Evolutionary conservation across 2,329 filamentous ascomycete genomes (phyloP).

Genomic region (Clonostachys byssicola): DNA sequence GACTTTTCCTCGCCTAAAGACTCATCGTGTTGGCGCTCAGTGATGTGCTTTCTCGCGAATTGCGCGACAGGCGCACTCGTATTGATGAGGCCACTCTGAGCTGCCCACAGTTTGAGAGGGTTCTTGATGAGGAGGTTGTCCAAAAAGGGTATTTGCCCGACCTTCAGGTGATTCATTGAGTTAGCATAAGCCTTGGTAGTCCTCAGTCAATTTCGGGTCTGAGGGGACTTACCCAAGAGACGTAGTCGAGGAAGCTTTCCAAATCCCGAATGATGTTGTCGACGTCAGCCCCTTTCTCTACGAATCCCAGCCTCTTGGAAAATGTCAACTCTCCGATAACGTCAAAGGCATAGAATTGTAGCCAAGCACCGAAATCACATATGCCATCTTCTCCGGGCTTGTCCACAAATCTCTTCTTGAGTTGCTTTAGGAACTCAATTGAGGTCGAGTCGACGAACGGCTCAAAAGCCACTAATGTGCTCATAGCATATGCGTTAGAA

Average conservation of each 20-base stretch:
- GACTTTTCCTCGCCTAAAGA: slow-evolving; percentile 22
- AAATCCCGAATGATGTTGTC: slow-evolving; percentile 28
- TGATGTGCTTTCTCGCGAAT: slow-evolving; percentile 65
- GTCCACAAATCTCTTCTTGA: slow-evolving; percentile 20
- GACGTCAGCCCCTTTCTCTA: slow-evolving; percentile 39
- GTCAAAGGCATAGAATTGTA: slow-evolving; percentile 44
- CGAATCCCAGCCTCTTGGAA: slow-evolving; percentile 32
- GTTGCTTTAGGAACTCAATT: slow-evolving; percentile 29
- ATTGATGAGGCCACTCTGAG: slow-evolving; percentile 63
- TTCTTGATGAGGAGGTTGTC: slow-evolving; percentile 72
- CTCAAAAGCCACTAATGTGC: slow-evolving; percentile 41
- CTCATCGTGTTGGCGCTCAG: slow-evolving; percentile 46
- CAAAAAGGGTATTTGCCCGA: slow-evolving; percentile 72
- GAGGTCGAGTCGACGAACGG: slow-evolving; percentile 41
- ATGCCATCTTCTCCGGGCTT: no score
- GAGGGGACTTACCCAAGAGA: slow-evolving; percentile 16
- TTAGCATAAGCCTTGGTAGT: no score
- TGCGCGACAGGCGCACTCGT: slow-evolving; percentile 67
- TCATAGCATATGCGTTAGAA: slow-evolving; percentile 40
- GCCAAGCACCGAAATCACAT: slow-evolving; percentile 33
- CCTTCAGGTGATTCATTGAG: slow-evolving; percentile 23
- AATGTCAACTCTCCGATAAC: slow-evolving; percentile 46
- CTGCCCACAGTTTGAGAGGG: slow-evolving; percentile 63
- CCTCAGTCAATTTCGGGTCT: no score
- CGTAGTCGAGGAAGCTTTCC: slow-evolving; percentile 12